Percentiles rank a stretch among this genome's conserved stretches.
Conservation (phyloP, 2,329 filamentous ascomycete genomes). For the Chaetothyriales sp. region DNA sequence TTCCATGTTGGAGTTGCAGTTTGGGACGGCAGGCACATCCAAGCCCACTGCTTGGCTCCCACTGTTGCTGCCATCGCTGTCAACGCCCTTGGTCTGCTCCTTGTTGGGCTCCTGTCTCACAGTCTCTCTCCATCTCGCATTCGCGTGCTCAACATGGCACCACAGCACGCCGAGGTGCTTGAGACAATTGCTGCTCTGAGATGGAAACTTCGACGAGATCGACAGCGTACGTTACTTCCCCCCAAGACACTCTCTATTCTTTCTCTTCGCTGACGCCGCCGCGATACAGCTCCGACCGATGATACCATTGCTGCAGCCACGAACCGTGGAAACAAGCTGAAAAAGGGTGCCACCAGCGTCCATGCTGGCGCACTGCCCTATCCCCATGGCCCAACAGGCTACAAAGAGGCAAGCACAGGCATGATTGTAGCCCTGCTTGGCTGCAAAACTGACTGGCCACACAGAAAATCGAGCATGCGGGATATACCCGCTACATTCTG, state of each 20-base stretch:
- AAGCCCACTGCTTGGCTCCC: not conserved
- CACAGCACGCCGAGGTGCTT: conserved; percentile 24
- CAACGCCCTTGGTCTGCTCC: not conserved
- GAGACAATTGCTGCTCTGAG: conserved; percentile 43
- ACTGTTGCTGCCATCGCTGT: not conserved
- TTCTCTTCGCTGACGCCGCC: not conserved
- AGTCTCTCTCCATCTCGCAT: not conserved
- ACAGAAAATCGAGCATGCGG: conserved; percentile 46
- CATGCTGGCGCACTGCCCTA: conserved; percentile 40
- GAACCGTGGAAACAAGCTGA: conserved; percentile 48
- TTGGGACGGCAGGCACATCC: not conserved
- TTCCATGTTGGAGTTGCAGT: not conserved
- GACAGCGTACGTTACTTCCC: conserved; percentile 25
- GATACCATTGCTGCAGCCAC: conserved; percentile 39
- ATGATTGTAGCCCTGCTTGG: not conserved
- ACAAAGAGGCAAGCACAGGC: conserved; percentile 36
- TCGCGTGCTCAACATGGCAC: conserved; percentile 9
- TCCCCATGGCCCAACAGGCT: conserved; percentile 35
- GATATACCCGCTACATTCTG: conserved; percentile 45
- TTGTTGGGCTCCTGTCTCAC: not conserved
- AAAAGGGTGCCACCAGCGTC: conserved; percentile 41
- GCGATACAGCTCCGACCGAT: conserved; percentile 25
- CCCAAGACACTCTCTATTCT: not conserved
- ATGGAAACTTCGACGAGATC: conserved; percentile 33
- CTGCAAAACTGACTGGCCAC: conserved; percentile 4